A percentile compares a stretch with the other conserved stretches of the same genome.
Evolutionary conservation across 1,284 basidiomycete species (phyloP).

Genomic region (Pseudozyma thailandica): DNA sequence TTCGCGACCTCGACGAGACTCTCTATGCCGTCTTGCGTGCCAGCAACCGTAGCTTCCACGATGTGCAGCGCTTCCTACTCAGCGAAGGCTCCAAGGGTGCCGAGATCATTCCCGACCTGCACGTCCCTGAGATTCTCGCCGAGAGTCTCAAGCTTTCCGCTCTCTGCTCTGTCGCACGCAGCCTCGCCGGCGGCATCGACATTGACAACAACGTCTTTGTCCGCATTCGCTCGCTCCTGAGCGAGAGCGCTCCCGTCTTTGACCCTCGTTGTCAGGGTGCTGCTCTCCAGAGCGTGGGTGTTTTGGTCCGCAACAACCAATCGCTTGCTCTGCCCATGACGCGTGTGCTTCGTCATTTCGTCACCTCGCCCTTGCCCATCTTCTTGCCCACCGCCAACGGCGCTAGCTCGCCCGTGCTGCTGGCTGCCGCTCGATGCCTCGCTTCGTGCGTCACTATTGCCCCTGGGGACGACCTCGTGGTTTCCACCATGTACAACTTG

Average conservation of each 20-base stretch:
- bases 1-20: conserved; percentile 66
- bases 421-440: conserved; percentile 87
- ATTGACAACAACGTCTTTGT: conserved; percentile 77
- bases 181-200: conserved; percentile 68
- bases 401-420: conserved; percentile 79
- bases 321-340: conserved; percentile 81
- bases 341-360: conserved; percentile 83
- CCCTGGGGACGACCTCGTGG: conserved; percentile 86
- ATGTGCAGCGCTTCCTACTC: conserved; percentile 63
- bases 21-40: conserved; percentile 50
- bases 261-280: conserved; percentile 86
- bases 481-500: conserved; percentile 95
- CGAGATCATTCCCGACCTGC: conserved; percentile 53
- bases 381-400: conserved; percentile 74
- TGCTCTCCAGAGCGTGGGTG: conserved; percentile 81
- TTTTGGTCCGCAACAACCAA: conserved; percentile 85
- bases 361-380: conserved; percentile 85
- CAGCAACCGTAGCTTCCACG: conserved; percentile 62
- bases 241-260: conserved; percentile 81
- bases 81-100: conserved; percentile 51
- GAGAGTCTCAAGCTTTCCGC: conserved; percentile 82
- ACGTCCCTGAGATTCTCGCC: conserved; percentile 53
- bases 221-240: conserved; percentile 80
- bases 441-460: conserved; percentile 86
- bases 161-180: conserved; percentile 80